Base-by-base conservation (phyloP, 306 rosid genomes). In the Argentina anserina region DNA sequence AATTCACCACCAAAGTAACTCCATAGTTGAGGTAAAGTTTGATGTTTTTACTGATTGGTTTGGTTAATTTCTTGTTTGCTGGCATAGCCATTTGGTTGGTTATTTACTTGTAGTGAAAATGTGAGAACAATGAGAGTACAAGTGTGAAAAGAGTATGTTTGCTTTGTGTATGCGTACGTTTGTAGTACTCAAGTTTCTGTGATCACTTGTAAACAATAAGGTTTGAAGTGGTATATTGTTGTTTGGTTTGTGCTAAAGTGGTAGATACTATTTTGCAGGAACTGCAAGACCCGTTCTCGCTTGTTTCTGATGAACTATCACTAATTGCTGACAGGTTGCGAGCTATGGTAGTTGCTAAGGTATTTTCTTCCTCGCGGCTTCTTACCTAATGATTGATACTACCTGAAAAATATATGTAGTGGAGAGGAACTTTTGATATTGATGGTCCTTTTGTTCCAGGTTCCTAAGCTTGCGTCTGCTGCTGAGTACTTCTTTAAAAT, bases 391-490 rank as follows among this genome's bases (percentile, higher is more conserved):
- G 4, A 29, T 77, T 63, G 60, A 23, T 42, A n/a, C 71, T 55
- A 13, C 58, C 73, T 12, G 13, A 36, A 21, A 20, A 34, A 11
- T 11, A 10, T 76, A 31, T 67, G 41, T 73, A 65, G 70, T 72
- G 28, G 20, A 81, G 65, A 70, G 71, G 33, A 21, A 37, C 70
- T 45, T 21, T 18, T 28, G 17, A 29, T 25, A 1, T 69, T 55
- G 7, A 25, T 52, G 65, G 12, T 33, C 6, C 70, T 7, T 6
- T 71, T n/a, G 17, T 72, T 45, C 68, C 87, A 93, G 98, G 98
- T 93, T 65, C 98, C 98, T 13, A 93, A 93, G 88, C 98, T 93
- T 85, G 97, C 97, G 49, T 87, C 92, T 0, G 93, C 96, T 76
- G 98, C 98, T 62, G 98, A 93, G 74, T 90, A 89, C 82, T 87